Evolutionary conservation across 176 grass and related monocot species (phyloP).

Genomic region (Avena atlantica): DNA sequence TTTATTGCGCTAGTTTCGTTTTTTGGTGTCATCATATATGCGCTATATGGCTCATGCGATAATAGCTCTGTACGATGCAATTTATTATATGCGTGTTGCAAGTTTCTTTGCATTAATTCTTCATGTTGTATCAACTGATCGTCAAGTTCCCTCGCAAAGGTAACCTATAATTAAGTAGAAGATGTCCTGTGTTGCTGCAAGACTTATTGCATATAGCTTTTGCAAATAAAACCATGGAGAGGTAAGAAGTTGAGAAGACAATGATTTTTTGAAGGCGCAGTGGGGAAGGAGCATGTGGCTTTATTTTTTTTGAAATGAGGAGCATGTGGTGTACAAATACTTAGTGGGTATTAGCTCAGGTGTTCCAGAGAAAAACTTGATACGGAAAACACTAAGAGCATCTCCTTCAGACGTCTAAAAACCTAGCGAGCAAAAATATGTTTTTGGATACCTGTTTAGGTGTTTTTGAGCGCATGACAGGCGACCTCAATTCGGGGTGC

Average conservation of each 20-base stretch:
- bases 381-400: too few species aligned
- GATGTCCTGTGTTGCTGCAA: not conserved
- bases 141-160: not conserved
- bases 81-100: not conserved
- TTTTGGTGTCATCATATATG: not conserved
- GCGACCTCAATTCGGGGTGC: too few species aligned
- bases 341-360: too few species aligned
- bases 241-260: not conserved
- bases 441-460: too few species aligned
- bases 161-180: not conserved
- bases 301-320: too few species aligned
- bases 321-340: too few species aligned
- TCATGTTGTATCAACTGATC: not conserved
- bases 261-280: not conserved
- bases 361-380: too few species aligned
- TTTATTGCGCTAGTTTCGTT: not conserved
- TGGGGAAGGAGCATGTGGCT: not conserved
- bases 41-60: not conserved
- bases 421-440: too few species aligned
- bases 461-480: too few species aligned
- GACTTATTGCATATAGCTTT: not conserved
- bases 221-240: not conserved
- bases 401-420: too few species aligned
- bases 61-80: not conserved
- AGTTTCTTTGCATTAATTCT: not conserved